Conservation (phyloP, 1,139 yeast genomes). For the Pichia cactophila region DNA sequence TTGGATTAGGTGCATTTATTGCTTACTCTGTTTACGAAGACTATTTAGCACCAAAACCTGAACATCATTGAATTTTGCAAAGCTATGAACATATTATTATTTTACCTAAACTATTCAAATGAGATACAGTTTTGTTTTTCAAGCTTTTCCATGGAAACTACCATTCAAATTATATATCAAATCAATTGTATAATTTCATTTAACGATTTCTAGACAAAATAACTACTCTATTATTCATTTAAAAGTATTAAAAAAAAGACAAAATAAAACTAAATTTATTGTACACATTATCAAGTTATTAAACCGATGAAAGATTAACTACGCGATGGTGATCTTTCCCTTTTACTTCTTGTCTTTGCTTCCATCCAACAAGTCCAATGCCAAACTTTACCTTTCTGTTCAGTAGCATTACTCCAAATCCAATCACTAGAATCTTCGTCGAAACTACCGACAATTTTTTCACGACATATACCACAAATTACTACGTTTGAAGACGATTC, state of each 20-base stretch:
- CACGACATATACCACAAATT: conserved; percentile 84
- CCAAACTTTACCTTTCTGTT: conserved; percentile 50
- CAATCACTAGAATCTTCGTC: conserved; percentile 91
- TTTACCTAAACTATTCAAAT: background rate
- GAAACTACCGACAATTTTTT: conserved; percentile 68
- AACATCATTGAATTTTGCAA: conserved; percentile 27
- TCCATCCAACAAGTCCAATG: conserved; percentile 82
- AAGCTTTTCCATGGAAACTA: background rate
- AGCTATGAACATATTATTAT: background rate
- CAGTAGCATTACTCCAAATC: conserved; percentile 84
- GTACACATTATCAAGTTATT: background rate
- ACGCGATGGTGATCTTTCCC: conserved; percentile 21
- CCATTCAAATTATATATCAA: background rate
- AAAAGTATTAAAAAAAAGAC: too few relatives aligned
- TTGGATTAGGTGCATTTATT: conserved; percentile 72
- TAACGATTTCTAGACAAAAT: background rate
- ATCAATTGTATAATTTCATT: background rate
- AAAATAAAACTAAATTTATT: too few relatives aligned
- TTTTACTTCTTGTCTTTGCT: conserved; percentile 32
- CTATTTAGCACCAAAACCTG: conserved; percentile 31
- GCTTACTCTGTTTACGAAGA: conserved; percentile 60
- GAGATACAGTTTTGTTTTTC: background rate
- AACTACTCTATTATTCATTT: background rate
- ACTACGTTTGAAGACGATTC: conserved; percentile 60
- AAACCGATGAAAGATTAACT: background rate